A percentile compares a stretch with the other conserved stretches of the same genome.
Conservation (phyloP, 2,329 filamentous ascomycete species). For the Fusarium sp. region DNA sequence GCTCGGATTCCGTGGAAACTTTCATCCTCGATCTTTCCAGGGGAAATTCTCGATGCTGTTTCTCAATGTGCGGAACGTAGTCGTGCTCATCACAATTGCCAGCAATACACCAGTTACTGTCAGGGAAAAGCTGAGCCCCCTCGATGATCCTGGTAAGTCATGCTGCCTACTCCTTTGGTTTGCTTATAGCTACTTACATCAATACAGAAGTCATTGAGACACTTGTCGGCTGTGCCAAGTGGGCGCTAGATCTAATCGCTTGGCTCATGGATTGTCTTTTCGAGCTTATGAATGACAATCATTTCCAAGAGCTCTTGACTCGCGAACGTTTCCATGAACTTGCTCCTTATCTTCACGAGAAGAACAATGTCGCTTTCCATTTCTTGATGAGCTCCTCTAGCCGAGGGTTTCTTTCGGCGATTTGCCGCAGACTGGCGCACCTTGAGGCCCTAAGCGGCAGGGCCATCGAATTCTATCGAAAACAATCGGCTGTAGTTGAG, state of each 20-base stretch:
- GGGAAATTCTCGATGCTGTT: slow-evolving; percentile 80
- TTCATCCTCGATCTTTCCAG: slow-evolving; percentile 67
- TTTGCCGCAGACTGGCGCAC: slow-evolving; percentile 70
- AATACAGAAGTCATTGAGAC: slow-evolving; percentile 73
- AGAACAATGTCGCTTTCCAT: slow-evolving; percentile 68
- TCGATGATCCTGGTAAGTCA: slow-evolving; percentile 65
- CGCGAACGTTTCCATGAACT: slow-evolving; percentile 59
- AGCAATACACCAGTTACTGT: slow-evolving; percentile 64
- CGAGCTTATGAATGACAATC: slow-evolving; percentile 60
- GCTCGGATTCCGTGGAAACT: slow-evolving; percentile 75
- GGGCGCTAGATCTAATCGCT: slow-evolving; percentile 76
- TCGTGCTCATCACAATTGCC: slow-evolving; percentile 71
- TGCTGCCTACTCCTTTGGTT: not conserved
- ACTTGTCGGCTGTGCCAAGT: slow-evolving; percentile 78
- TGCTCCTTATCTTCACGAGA: slow-evolving; percentile 60
- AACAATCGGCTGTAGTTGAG: slow-evolving; percentile 53
- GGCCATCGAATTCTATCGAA: slow-evolving; percentile 62
- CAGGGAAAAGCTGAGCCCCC: slow-evolving; percentile 64
- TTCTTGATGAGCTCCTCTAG: slow-evolving; percentile 78
- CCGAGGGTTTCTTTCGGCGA: slow-evolving; percentile 74
- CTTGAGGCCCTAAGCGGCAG: slow-evolving; percentile 60
- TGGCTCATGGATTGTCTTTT: slow-evolving; percentile 70
- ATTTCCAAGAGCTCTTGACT: slow-evolving; percentile 61
- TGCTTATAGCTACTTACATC: slow-evolving; percentile 2
- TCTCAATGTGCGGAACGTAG: slow-evolving; percentile 77